Percentiles rank a stretch among this genome's conserved stretches.
phyloP scores from a whole-genome alignment of 441 rosid species.

The Mallotus japonicus region DNA sequence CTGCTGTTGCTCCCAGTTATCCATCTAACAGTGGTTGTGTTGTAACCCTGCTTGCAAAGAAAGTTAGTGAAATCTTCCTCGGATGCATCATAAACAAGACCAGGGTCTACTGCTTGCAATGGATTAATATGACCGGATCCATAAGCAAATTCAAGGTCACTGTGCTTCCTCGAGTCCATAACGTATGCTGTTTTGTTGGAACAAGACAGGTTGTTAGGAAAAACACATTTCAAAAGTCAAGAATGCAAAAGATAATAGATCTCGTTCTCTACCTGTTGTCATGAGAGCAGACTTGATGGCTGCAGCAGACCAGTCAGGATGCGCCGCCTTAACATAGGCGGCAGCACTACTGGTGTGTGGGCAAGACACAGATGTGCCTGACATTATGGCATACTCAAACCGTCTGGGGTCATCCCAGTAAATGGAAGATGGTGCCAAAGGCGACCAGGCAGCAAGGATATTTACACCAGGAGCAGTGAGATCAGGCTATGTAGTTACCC shows the following conservation, averaged over 20 bases:
- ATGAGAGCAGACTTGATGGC: conserved; percentile 72
- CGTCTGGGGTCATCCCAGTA: conserved; percentile 39
- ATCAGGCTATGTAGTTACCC: conserved; percentile 57
- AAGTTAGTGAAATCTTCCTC: conserved; percentile 49
- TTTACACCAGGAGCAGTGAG: conserved; percentile 80
- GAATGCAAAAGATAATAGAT: no score
- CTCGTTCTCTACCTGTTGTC: conserved; percentile 51
- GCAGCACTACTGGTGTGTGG: conserved; percentile 73
- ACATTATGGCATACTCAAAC: conserved; percentile 50
- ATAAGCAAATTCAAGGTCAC: conserved; percentile 56
- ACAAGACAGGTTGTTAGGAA: not conserved
- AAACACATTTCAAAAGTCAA: no score
- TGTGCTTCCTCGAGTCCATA: conserved; percentile 51
- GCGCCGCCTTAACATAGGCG: conserved; percentile 56
- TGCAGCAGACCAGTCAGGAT: conserved; percentile 66
- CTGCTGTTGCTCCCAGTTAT: conserved; percentile 25
- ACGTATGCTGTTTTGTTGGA: conserved; percentile 44
- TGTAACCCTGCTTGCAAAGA: conserved; percentile 58
- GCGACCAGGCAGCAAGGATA: conserved; percentile 81
- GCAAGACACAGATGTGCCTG: conserved; percentile 89
- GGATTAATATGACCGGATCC: conserved; percentile 46
- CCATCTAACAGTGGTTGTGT: conserved; percentile 26
- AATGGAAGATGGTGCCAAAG: conserved; percentile 24
- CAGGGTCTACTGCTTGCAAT: conserved; percentile 50
- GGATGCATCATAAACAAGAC: conserved; percentile 63